Base-by-base conservation (phyloP, 371 early-diverging fungal genomes). In the Neoconidiobolus thromboides region DNA sequence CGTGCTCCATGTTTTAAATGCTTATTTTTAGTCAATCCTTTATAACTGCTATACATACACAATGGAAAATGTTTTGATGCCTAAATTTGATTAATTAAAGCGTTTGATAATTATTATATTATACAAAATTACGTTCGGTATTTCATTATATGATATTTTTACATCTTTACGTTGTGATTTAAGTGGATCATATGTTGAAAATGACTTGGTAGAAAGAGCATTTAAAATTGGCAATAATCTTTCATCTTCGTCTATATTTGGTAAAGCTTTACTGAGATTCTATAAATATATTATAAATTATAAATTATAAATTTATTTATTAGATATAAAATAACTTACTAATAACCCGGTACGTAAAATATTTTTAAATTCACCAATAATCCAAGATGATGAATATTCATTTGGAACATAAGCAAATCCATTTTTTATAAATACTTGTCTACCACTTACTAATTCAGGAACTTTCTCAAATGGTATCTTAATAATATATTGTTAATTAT, bases 241-340 rank as follows among this genome's bases (percentile, higher is more conserved):
- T 63, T 92, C 91, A 65, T 95, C 94, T 68, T 94, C 93, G 61
- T 93, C 94, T 80, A 96, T 76, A 48, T 83, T 74, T 48, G 92
- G 91, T 61, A 96, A 67, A 4, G 83, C 77, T 62, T 79, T 78
- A 39, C 84, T 78, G 2, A 86, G 82, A 26, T 71, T 69, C 79
- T 77, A 64, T 54, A 43, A 43, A 37, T 38, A 36, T 51, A 26
- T 26, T 26, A 26, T 26, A 26, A 26, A 38, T 2, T 6, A 50
- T 14, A 3, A 62, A n/a, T 39, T 43, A 62, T 2, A 43, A 39
- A 1, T 51, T 61, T 50, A 63, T 10, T 60, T 48, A 61, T 48
- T n/a, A 41, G 36, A 44, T 15, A 14, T 50, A 66, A 26, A 14
- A 5, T 14, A 15, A 6, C 5, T 58, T 70, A 79, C 78, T 61